Evolutionary conservation across 306 rosid genomes (phyloP), one percentile per base, ranked within the genome.

Genomic region (Vigna unguiculata): DNA sequence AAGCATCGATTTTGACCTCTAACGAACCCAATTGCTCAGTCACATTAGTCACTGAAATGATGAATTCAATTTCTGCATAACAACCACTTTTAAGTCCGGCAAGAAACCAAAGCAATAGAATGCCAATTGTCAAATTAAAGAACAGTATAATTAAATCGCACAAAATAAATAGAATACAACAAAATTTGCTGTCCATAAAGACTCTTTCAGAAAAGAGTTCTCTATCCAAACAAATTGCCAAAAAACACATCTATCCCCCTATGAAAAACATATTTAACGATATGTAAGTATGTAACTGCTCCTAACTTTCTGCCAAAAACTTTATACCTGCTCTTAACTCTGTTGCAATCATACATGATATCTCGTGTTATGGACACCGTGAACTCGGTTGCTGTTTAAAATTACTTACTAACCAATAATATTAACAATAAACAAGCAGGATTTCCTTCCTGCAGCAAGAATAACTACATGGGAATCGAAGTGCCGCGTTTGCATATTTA

Each of bases 361-460:
- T 36, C 53, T 57, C 76, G 48, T 2, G 66, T 53, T 36, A 17
- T 49, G 17, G 36, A 55, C n/a, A 9, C 36, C 40, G 51, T 49
- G 52, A 72, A 72, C 40, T 64, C 17, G 2, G 7, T 45, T 65
- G 3, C 54, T 1, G 46, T 55, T 16, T n/a, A 57, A 49, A 80
- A 54, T 7, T 9, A 30, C 69, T 36, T 0, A 34, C 22, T 55
- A 41, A 19, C 77, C 46, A 49, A 62, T 12, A 74, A 46, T 17
- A 59, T 25, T 9, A 79, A 41, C 8, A 32, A 57, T 3, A 62
- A 21, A 52, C 12, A 15, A 49, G 7, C 2, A 10, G 22, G 40
- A 21, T 22, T 71, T 40, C 20, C 67, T 62, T 61, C 66, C 66
- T 17, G 25, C 45, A 32, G 52, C 61, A 47, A 72, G 76, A 64